phyloP scores from a whole-genome alignment of 148 eudicot species.

The Amaranthus hypochondriacus region DNA sequence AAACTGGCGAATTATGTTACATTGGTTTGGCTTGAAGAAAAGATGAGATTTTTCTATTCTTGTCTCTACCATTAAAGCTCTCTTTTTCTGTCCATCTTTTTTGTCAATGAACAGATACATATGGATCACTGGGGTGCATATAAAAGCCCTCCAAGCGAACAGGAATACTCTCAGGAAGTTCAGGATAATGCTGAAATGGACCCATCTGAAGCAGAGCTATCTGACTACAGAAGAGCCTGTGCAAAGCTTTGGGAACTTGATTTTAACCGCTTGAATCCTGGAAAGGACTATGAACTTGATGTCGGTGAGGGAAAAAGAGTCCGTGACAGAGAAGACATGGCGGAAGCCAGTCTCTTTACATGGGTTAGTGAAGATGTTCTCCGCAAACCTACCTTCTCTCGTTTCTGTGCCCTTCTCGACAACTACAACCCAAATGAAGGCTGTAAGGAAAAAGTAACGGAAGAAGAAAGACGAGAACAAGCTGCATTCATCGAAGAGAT shows the following conservation, averaged over 20 bases:
- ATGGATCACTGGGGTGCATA: constrained; percentile 64
- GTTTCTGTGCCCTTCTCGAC: constrained; percentile 83
- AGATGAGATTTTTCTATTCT: background rate
- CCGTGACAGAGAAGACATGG: constrained; percentile 70
- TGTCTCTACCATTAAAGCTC: background rate
- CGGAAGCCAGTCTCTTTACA: constrained; percentile 66
- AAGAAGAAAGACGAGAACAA: constrained; percentile 82
- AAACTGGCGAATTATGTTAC: too few relatives aligned
- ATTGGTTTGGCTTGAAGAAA: too few relatives aligned
- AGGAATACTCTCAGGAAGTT: constrained; percentile 63
- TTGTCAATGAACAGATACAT: constrained; percentile 41
- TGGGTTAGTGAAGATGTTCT: constrained; percentile 65
- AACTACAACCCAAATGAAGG: constrained; percentile 93
- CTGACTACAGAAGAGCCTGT: constrained; percentile 67
- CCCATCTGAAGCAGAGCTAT: constrained; percentile 68
- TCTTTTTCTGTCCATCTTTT: background rate
- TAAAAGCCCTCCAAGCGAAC: constrained; percentile 65
- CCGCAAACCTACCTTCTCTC: constrained; percentile 67
- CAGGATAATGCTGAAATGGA: constrained; percentile 39
- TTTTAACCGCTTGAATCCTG: constrained; percentile 72
- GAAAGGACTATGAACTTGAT: constrained; percentile 78
- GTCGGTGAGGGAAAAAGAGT: constrained; percentile 91
- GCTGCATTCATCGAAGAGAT: constrained; percentile 90
- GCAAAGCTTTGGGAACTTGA: constrained; percentile 95
- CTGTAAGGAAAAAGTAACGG: constrained; percentile 64